Conservation (phyloP, 768 basidiomycete species). For the Russula foetens region DNA sequence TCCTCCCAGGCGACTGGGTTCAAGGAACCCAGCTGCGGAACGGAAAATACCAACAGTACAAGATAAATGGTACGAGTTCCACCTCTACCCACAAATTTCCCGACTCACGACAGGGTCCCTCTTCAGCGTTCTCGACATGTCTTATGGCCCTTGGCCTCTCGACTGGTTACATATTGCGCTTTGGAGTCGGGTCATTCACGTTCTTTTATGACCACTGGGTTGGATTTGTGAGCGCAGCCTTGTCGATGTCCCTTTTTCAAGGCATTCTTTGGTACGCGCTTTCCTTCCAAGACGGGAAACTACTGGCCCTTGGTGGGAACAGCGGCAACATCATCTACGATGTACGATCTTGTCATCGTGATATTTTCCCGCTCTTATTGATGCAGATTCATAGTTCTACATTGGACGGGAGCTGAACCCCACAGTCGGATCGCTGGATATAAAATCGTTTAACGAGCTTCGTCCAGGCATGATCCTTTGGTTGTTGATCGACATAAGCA, state of each 20-base stretch:
- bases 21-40: constrained; percentile 47
- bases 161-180: constrained; percentile 58
- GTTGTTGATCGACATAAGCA: constrained; percentile 82
- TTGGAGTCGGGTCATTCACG: constrained; percentile 75
- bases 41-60: constrained; percentile 76
- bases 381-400: constrained; percentile 52
- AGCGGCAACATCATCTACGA: constrained; percentile 83
- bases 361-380: not conserved
- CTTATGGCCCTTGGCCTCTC: constrained; percentile 72
- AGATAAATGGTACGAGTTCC: constrained; percentile 78
- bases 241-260: constrained; percentile 73
- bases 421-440: constrained; percentile 63
- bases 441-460: constrained; percentile 75
- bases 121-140: constrained; percentile 76
- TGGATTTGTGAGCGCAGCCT: constrained; percentile 76
- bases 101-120: not conserved
- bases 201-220: constrained; percentile 91
- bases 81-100: not conserved
- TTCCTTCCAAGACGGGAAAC: constrained; percentile 60
- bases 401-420: constrained; percentile 96
- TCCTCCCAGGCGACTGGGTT: constrained; percentile 54
- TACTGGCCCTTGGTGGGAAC: constrained; percentile 92
- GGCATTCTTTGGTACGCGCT: constrained; percentile 58
- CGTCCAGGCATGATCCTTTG: constrained; percentile 89
- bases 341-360: constrained; percentile 39